phyloP scores from a whole-genome alignment of 2,329 filamentous ascomycete genomes.

The Fusarium sp. region DNA sequence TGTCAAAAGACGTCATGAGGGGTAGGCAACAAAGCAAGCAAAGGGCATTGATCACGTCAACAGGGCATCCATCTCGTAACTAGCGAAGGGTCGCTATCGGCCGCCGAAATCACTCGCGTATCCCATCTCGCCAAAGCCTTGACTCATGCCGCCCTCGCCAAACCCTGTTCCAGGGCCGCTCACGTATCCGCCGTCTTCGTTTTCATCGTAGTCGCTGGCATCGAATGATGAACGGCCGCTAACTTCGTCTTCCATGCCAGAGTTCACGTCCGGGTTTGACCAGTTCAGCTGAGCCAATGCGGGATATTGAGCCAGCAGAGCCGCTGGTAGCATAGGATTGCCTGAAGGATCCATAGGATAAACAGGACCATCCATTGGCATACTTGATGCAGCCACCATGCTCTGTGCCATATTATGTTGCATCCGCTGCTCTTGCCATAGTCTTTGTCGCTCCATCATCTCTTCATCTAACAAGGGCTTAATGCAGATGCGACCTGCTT shows the following conservation, averaged over 20 bases:
- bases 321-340: slow-evolving; percentile 82
- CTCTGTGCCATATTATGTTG: slow-evolving; percentile 73
- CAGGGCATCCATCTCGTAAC: slow-evolving; percentile 8
- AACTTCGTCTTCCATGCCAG: slow-evolving; percentile 80
- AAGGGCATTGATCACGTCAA: slow-evolving; percentile 24
- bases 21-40: slow-evolving; percentile 3
- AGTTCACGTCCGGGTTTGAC: slow-evolving; percentile 73
- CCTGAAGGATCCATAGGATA: slow-evolving; percentile 68
- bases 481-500: slow-evolving; percentile 95
- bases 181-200: slow-evolving; percentile 77
- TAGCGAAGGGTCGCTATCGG: slow-evolving; percentile 25
- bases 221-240: slow-evolving; percentile 86
- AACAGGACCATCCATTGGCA: slow-evolving; percentile 69
- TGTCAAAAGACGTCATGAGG: slow-evolving; percentile 12
- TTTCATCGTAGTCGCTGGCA: slow-evolving; percentile 81
- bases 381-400: slow-evolving; percentile 65
- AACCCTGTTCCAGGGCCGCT: slow-evolving; percentile 72
- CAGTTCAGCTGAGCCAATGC: slow-evolving; percentile 92
- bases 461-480: slow-evolving; percentile 98
- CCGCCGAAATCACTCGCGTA: slow-evolving; percentile 49
- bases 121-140: slow-evolving; percentile 60
- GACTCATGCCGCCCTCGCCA: slow-evolving; percentile 67
- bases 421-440: slow-evolving; percentile 79
- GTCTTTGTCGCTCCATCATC: slow-evolving; percentile 81
- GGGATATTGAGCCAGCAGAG: slow-evolving; percentile 90